Evolutionary conservation across 441 rosid genomes (phyloP), one percentile per base, ranked within the genome.

Genomic region (Rhodomyrtus psidioides): DNA sequence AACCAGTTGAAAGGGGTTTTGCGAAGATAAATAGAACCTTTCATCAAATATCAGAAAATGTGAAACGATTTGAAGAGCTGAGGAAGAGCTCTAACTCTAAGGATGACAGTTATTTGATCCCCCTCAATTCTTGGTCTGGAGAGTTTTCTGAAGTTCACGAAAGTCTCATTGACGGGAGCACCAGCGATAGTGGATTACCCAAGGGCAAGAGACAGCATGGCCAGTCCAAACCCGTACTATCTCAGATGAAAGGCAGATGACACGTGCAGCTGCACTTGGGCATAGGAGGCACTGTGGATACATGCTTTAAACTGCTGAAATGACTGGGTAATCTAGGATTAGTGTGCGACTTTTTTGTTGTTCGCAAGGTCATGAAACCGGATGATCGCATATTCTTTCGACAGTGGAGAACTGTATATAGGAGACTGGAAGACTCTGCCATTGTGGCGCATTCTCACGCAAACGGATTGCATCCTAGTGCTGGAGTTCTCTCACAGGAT

Each of bases 1-100:
- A 97, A 85, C 99, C 99, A 19, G 99, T 96, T 16, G 98, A 97
- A 87, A 95, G 98, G 90, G 99, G 99, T 83, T 91, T 97, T 85
- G 96, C 98, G 30, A 95, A 91, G 90, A 94, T 97, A 84, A 97
- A 97, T 84, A 93, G 89, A 91, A 96, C 95, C 56, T 91, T 97
- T 84, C 98, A 95, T 88, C 92, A 93, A 88, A 93, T 97, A 79
- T 96, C 98, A 7, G 99, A 96, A 87, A 97, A 96, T 34, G 96
- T 97, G 90, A 97, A 94, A 83, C 94, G 94, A 82, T 91, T 88
- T 0, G 98, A 95, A 87, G 92, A 93, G 93, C 89, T 91, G 83
- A 93, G 85, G 91, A 95, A 91, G 90, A 94, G 87, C 60, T 88
- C 95, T 2, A 96, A 91, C 60, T 88, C 96, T 3, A 96, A 92